These are phyloP conservation scores for Hippophae rhamnoides DNA, from an alignment of 306 rosid genomes.

Conservation along the genomic window DNA sequence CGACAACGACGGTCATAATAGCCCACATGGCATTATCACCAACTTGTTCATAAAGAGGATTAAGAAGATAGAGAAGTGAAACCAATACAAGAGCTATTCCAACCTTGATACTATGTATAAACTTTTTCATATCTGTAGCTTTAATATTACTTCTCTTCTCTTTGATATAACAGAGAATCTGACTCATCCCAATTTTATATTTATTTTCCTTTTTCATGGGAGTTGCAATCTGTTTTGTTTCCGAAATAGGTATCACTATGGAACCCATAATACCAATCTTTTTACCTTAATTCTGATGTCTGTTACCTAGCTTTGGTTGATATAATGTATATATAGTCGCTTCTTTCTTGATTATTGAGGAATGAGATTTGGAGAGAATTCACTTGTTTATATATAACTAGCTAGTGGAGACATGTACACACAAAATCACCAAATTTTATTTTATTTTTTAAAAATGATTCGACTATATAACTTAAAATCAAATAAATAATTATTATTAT, in stretches of 20 bases:
- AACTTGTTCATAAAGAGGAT: constrained; percentile 59
- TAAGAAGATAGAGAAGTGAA: constrained; percentile 60
- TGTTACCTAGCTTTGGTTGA: background rate
- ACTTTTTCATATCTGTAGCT: constrained; percentile 22
- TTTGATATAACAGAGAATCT: constrained; percentile 6
- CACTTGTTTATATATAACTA: too few relatives aligned
- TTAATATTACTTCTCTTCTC: constrained; percentile 18
- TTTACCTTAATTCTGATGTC: background rate
- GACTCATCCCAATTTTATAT: constrained; percentile 13
- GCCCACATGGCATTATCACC: constrained; percentile 98
- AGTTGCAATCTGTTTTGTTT: constrained; percentile 15
- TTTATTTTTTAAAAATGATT: too few relatives aligned
- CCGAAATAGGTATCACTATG: constrained; percentile 32
- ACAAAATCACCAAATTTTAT: too few relatives aligned
- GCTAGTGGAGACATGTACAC: too few relatives aligned
- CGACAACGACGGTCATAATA: constrained; percentile 79
- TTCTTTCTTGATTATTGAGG: too few relatives aligned
- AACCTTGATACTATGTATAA: constrained; percentile 65
- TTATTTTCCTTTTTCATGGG: constrained; percentile 15
- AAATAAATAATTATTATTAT: too few relatives aligned
- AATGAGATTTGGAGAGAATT: too few relatives aligned
- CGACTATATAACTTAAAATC: too few relatives aligned
- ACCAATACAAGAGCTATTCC: constrained; percentile 68
- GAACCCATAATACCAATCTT: constrained; percentile 36
- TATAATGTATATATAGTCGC: too few relatives aligned